Percentiles rank a stretch among this genome's conserved stretches.
phyloP scores from a whole-genome alignment of 106 monocot genomes.

The Allium fistulosum region DNA sequence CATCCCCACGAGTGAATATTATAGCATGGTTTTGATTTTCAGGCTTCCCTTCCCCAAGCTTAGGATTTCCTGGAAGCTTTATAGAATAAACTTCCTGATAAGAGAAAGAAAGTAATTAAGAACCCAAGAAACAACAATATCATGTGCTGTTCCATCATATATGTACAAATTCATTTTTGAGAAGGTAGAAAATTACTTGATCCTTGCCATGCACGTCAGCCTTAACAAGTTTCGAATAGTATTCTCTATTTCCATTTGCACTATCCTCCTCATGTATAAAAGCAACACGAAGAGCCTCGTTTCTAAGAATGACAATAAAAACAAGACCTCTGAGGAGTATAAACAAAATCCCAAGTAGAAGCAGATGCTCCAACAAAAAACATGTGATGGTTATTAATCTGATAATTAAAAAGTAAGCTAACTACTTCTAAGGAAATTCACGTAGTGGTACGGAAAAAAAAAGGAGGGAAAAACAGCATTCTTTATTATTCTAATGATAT shows the following conservation, averaged over 20 bases:
- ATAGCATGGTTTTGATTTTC: constrained; percentile 99
- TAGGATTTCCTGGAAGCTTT: constrained; percentile 90
- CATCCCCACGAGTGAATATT: constrained; percentile 92
- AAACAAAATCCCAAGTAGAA: not conserved
- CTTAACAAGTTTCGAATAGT: constrained; percentile 87
- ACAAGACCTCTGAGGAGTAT: not conserved
- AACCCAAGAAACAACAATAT: too few species aligned
- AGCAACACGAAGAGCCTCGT: constrained; percentile 92
- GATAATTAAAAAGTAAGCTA: too few species aligned
- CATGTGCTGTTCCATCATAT: too few species aligned
- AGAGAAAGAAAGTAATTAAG: too few species aligned
- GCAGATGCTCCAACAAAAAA: not conserved
- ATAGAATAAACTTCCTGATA: constrained; percentile 87
- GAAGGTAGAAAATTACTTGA: constrained; percentile 37
- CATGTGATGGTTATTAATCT: not conserved
- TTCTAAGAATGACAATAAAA: constrained; percentile 32
- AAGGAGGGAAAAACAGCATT: too few species aligned
- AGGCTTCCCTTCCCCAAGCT: constrained; percentile 97
- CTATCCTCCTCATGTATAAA: constrained; percentile 89
- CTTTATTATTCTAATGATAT: too few species aligned
- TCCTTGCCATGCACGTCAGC: constrained; percentile 89
- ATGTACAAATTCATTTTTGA: too few species aligned
- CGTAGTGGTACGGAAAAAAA: too few species aligned
- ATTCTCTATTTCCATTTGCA: constrained; percentile 47
- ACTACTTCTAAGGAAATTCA: too few species aligned